These are phyloP conservation scores for Hansenula anomala DNA, from an alignment of 1,139 yeast species.

Conservation along the genomic window DNA sequence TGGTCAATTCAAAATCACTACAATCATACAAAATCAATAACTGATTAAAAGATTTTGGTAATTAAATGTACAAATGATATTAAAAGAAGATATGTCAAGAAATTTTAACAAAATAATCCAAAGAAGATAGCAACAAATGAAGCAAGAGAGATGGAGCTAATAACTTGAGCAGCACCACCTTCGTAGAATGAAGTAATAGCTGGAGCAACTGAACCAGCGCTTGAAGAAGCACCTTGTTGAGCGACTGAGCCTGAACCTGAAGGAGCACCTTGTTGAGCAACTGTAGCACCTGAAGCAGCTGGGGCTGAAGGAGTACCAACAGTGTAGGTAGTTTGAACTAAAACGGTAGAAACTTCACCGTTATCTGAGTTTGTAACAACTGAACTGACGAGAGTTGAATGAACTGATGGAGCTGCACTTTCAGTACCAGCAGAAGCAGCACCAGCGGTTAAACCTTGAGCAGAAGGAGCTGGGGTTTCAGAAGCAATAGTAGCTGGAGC, in stretches of 20 bases:
- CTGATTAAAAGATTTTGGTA: no score
- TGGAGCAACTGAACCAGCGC: not conserved
- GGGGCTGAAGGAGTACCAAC: conserved; percentile 2
- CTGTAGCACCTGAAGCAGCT: not conserved
- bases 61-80: no score
- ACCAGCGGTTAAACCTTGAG: conserved; percentile 4
- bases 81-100: no score
- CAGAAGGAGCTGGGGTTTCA: not conserved
- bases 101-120: conserved; percentile 9
- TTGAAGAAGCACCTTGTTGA: no score
- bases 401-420: conserved; percentile 14
- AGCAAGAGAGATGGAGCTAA: conserved; percentile 3
- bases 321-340: not conserved
- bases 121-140: conserved; percentile 7
- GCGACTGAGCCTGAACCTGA: not conserved
- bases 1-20: no score
- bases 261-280: conserved; percentile 1
- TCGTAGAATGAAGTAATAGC: conserved; percentile 3
- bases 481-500: not conserved
- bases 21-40: no score
- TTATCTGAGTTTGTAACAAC: conserved; percentile 2
- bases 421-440: conserved; percentile 12
- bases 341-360: not conserved
- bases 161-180: conserved; percentile 9
- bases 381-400: not conserved